Conservation (phyloP, 768 basidiomycete genomes). For the Tylopilus felleus region DNA sequence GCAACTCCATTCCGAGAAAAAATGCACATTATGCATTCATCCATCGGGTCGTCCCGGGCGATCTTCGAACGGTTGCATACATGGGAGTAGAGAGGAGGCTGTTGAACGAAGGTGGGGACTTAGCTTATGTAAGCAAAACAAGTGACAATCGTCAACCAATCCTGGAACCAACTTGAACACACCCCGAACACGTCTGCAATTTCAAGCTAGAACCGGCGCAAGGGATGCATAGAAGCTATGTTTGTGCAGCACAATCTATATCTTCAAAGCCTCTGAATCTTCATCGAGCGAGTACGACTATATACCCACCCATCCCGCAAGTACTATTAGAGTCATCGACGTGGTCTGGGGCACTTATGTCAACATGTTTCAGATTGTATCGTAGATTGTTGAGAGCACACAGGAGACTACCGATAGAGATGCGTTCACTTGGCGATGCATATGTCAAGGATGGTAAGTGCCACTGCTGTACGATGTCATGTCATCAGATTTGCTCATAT, state of each 20-base stretch:
- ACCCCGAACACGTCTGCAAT: neutral
- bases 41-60: too few species aligned
- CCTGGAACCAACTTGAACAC: too few species aligned
- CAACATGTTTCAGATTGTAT: slow-evolving; percentile 55
- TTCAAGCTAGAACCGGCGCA: neutral
- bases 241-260: slow-evolving; percentile 39
- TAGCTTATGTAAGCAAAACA: too few species aligned
- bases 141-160: too few species aligned
- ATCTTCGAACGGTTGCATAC: too few species aligned
- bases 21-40: too few species aligned
- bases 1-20: too few species aligned
- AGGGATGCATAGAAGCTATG: slow-evolving; percentile 20
- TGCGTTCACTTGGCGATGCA: slow-evolving; percentile 81
- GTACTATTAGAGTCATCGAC: slow-evolving; percentile 16
- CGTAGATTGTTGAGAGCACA: slow-evolving; percentile 81
- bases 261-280: slow-evolving; percentile 57
- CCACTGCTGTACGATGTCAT: neutral
- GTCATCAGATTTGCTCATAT: slow-evolving; percentile 1
- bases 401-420: slow-evolving; percentile 64
- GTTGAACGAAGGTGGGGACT: too few species aligned
- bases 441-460: slow-evolving; percentile 76
- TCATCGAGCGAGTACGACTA: slow-evolving; percentile 57
- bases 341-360: neutral
- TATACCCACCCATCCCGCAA: slow-evolving; percentile 84
- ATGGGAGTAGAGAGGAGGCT: too few species aligned